Percentiles rank a stretch among this genome's conserved stretches.
These are phyloP conservation scores for Uronychia setigera DNA, from an alignment of 73 alveolate genomes.

Conservation along the genomic window DNA sequence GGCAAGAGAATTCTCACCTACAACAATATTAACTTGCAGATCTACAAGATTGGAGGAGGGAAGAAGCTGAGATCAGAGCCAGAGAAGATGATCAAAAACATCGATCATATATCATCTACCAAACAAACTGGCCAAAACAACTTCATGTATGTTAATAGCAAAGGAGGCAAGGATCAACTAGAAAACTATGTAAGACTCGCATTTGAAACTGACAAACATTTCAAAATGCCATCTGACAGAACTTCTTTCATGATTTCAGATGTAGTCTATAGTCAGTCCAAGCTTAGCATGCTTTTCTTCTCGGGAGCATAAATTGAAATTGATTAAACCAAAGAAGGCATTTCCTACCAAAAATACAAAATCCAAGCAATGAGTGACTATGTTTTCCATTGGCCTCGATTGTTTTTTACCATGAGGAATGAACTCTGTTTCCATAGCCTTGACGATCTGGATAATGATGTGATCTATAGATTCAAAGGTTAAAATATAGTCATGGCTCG, in stretches of 20 bases:
- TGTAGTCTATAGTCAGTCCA: too few relatives aligned
- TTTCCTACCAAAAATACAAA: not conserved
- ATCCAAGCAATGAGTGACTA: not conserved
- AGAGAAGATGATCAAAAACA: not conserved
- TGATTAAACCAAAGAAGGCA: not conserved
- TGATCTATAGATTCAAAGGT: not conserved
- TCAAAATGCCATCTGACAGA: not conserved
- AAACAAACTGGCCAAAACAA: not conserved
- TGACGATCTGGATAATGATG: not conserved
- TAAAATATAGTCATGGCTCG: not conserved
- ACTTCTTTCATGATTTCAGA: not conserved
- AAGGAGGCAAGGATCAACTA: not conserved
- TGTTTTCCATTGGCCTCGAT: not conserved
- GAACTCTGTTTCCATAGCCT: not conserved
- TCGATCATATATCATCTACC: not conserved
- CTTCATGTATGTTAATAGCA: not conserved
- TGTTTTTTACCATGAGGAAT: not conserved
- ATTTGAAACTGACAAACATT: not conserved
- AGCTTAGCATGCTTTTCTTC: not conserved
- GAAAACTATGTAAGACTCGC: not conserved
- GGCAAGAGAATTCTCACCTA: not conserved
- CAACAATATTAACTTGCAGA: not conserved
- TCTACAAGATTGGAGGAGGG: slow-evolving; percentile 3
- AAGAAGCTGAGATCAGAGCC: not conserved
- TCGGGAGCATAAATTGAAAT: not conserved